Conservation (phyloP, 2,329 filamentous ascomycete genomes). For the Colletotrichum simmondsii region DNA sequence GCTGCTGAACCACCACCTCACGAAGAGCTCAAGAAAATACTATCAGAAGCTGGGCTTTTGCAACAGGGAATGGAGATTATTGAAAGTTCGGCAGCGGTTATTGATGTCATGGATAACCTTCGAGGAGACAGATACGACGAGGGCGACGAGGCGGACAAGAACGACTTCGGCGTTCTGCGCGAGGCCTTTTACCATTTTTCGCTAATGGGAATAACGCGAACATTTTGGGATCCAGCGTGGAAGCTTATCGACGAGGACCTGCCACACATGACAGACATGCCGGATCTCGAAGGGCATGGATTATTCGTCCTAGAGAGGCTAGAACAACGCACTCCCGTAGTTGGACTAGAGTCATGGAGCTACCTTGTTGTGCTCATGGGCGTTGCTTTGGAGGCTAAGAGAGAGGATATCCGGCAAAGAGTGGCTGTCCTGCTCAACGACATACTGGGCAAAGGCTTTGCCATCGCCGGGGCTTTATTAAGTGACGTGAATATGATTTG, state of each 20-base stretch:
- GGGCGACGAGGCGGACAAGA: background rate
- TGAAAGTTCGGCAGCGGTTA: background rate
- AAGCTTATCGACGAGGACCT: constrained; percentile 18
- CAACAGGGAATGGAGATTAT: constrained; percentile 2
- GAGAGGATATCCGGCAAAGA: background rate
- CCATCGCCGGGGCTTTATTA: background rate
- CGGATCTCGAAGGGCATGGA: constrained; percentile 6
- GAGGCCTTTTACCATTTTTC: constrained; percentile 9
- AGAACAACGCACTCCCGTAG: constrained; percentile 8
- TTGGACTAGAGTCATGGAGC: constrained; percentile 16
- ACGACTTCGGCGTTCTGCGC: constrained; percentile 8
- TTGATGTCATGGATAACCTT: constrained; percentile 16
- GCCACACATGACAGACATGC: constrained; percentile 2
- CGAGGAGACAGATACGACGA: background rate
- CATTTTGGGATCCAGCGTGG: constrained; percentile 21
- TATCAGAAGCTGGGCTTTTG: background rate
- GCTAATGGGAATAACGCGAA: constrained; percentile 18
- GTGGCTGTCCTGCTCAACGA: background rate
- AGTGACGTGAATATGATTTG: constrained; percentile 3
- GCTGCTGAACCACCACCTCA: background rate
- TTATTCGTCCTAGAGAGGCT: constrained; percentile 10
- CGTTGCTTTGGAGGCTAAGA: constrained; percentile 6
- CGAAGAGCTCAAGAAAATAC: background rate
- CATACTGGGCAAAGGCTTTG: constrained; percentile 13
- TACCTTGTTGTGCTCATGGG: constrained; percentile 8